Evolutionary conservation across 345 rosid species (phyloP), one percentile per base, ranked within the genome.

Genomic region (Citropsis articulata): DNA sequence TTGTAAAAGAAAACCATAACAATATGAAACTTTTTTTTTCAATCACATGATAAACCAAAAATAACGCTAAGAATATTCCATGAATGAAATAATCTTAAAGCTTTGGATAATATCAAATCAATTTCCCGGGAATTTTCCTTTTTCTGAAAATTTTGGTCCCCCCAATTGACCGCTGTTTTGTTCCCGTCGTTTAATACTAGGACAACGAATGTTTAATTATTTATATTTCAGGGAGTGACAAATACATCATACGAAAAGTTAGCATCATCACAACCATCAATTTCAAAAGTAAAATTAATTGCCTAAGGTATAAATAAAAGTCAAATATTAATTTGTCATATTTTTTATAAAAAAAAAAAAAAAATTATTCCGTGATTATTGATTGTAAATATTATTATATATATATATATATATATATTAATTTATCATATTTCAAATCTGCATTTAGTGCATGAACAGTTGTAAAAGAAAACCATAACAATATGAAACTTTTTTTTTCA

Each of bases 151-250:
- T 18, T 50, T 33, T 60, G 75, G 65, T 66, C 81, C 72, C 79
- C 72, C 13, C 6, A 50, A 9, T 79, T 77, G 87, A 84, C 70
- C 16, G 77, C 79, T 77, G 74, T 42, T 69, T 77, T 77, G 83
- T 79, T 80, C 33, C 10, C 33, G 3, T 35, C 2, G 27, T n/a
- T 77, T 31, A 69, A 31, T 31, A 21, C 16, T 4, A 14, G 10
- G 27, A 4, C 42, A 25, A 50, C 13, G 45, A 65, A 30, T 31
- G 31, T 24, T 64, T 31, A 57, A 30, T 45, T 45, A 45, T 45
- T 45, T 63, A 12, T n/a, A n/a, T n/a, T n/a, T 7, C 1, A 31
- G 31, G 62, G 6, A 53, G 36, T 8, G 25, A n/a, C 1, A 5
- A 25, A 40, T 18, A 65, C 4, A 7, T 67, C 19, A 2, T 28